Evolutionary conservation across 2,329 filamentous ascomycete species (phyloP), one percentile per base, ranked within the genome.

Genomic region (Colletotrichum australisinense): DNA sequence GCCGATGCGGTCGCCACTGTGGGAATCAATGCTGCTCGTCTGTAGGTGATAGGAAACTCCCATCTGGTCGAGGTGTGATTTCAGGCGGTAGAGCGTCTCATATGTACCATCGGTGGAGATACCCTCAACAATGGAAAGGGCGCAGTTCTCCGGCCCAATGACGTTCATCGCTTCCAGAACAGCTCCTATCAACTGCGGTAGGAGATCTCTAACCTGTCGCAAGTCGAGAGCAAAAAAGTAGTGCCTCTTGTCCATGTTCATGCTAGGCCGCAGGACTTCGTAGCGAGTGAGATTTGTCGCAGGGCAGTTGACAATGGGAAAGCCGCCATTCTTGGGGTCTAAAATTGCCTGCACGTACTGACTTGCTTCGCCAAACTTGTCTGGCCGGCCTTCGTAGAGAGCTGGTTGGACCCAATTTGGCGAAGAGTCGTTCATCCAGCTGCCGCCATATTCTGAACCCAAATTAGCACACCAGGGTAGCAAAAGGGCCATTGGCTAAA

Each of bases 161-260:
- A 87, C 88, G 0, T 78, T 80, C 14, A 88, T 84, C 1, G 81
- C 81, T 74, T 90, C 85, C 26, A 91, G 72, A 5, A 91, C 82
- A 28, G 86, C 87, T 1, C 88, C 86, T 8, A 91, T 76, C 2
- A 91, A 81, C 1, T 86, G 84, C 0, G 88, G 86, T 8, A 91
- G 83, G 2, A 90, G 75, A 0, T 78, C 59, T 1, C 83, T 75
- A 62, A 83, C 82, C 68, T 90, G 78, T 46, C 85, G 83, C 22
- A 91, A 77, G 74, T 91, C 83, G 35, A 91, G 80, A 0, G 88
- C 88, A 73, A 91, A 89, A 77, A 87, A 88, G 76, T 87, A 89
- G 5, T 80, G 77, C 1, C 68, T 64, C 49, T 38, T 65, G 42
- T 65, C 62, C 14, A 24, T 62, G 26, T 64, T 70, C 30, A 71